Base-by-base conservation (phyloP, 2,329 filamentous ascomycete species). In the Ophiostoma piceae region DNA sequence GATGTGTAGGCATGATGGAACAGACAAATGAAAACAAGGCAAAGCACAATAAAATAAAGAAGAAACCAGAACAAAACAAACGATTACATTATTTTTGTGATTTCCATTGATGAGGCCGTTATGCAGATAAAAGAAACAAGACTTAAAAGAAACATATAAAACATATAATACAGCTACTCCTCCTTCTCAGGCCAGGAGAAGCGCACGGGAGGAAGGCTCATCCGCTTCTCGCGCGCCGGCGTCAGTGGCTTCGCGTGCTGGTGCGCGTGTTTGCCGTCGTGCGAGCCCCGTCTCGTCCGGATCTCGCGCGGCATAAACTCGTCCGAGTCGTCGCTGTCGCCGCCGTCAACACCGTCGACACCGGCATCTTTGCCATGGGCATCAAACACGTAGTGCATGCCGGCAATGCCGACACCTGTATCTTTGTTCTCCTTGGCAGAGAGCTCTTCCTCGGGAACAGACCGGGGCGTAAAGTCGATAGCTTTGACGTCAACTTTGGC, bases 121-220 rank as follows among this genome's bases (percentile, higher is more conserved):
- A 26, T 51, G 6, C 39, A 51, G 19, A 35, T 26, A 5, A n/a
- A 26, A 39, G 39, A 1, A 14, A 41, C n/a, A 54, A 16, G 57
- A 19, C 8, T n/a, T 6, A 60, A 57, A 3, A 0, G 65, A 26
- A 51, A 35, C 35, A 6, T 8, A 35, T 35, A 57, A 22, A 37
- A 54, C 35, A 35, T 39, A 32, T 2, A 9, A 39, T 12, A 9
- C 29, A 29, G 16, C 29, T 26, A 57, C n/a, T 37, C 6, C 19
- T 41, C 60, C 26, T 67, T 62, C 12, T 60, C 69, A 39, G 74
- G 74, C 78, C 77, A 79, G 2, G 75, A 65, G 7, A 73, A 74
- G 43, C 74, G 75, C 32, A 76, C 29, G 22, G 74, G 71, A n/a
- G 78, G 77, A 72, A 79, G 70, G 64, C 78, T 79, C 76, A 76